phyloP scores from a whole-genome alignment of 192 early-diverging fungal genomes.

The Coemansia sp. region DNA sequence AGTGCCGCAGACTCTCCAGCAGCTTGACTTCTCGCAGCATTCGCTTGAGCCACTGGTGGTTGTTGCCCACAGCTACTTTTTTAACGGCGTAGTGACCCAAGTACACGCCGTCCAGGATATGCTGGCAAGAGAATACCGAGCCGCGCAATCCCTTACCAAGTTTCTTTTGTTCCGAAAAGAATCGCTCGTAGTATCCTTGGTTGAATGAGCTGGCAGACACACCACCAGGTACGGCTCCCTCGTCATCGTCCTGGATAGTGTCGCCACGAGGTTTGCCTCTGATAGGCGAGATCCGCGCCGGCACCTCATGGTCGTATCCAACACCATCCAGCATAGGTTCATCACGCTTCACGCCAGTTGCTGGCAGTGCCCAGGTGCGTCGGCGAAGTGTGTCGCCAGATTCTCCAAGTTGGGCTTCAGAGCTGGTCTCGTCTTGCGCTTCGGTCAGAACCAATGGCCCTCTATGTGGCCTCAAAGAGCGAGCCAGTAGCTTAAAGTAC shows the following conservation, averaged over 20 bases:
- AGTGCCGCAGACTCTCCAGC: constrained; percentile 85
- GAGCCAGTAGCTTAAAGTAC: constrained; percentile 40
- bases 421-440: background rate
- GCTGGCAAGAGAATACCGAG: constrained; percentile 87
- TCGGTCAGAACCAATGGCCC: constrained; percentile 13
- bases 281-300: background rate
- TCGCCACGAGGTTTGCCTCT: background rate
- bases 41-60: constrained; percentile 85
- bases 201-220: constrained; percentile 77
- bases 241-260: background rate
- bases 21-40: constrained; percentile 95
- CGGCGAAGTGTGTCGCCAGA: background rate
- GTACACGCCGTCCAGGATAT: constrained; percentile 69
- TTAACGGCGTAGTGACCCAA: constrained; percentile 91
- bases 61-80: constrained; percentile 89
- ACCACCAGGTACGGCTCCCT: background rate
- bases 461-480: constrained; percentile 19
- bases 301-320: background rate
- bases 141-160: constrained; percentile 89
- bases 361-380: background rate
- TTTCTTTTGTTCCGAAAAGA: constrained; percentile 86
- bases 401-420: background rate
- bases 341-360: background rate
- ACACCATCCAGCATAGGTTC: background rate
- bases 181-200: constrained; percentile 93